Percentiles rank a stretch among this genome's conserved stretches.
phyloP scores from a whole-genome alignment of 2,329 filamentous ascomycete species.

The Trichothecium sympodiale region DNA sequence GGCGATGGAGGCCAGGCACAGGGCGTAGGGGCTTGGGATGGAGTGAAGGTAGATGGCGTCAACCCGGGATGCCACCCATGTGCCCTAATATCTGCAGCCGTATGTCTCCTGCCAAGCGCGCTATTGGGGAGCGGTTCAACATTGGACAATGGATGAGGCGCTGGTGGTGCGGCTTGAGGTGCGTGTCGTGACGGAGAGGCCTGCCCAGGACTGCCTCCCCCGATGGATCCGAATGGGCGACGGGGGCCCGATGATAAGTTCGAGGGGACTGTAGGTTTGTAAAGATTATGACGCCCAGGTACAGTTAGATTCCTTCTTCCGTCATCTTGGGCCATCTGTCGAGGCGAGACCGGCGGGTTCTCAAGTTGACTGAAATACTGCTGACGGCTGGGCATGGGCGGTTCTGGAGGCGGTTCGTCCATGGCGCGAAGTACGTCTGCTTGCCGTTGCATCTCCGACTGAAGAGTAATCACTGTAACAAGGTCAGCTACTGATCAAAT shows the following conservation, averaged over 20 bases:
- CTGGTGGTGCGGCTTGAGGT: conserved; percentile 50
- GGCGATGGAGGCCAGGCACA: conserved; percentile 44
- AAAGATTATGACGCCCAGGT: conserved; percentile 50
- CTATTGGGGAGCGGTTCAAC: conserved; percentile 55
- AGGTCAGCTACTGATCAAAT: conserved; percentile 32
- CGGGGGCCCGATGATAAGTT: conserved; percentile 66
- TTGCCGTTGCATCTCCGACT: conserved; percentile 51
- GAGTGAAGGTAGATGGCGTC: conserved; percentile 52
- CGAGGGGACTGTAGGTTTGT: conserved; percentile 70
- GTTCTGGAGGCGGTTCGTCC: conserved; percentile 56
- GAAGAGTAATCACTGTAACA: conserved; percentile 39
- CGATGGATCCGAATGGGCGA: conserved; percentile 80
- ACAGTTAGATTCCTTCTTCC: conserved; percentile 62
- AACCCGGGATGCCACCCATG: conserved; percentile 61
- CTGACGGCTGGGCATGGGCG: conserved; percentile 50
- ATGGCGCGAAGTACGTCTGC: conserved; percentile 43
- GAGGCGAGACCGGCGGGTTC: conserved; percentile 73
- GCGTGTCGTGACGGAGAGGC: conserved; percentile 65
- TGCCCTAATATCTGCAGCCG: conserved; percentile 87
- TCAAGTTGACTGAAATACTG: conserved; percentile 59
- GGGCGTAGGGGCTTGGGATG: conserved; percentile 12
- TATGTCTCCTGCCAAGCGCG: conserved; percentile 67
- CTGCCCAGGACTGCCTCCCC: conserved; percentile 56
- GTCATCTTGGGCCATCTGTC: conserved; percentile 79
- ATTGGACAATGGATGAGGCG: conserved; percentile 54